Conservation (phyloP, 2,329 filamentous ascomycete species). For the Alternaria conjuncta region DNA sequence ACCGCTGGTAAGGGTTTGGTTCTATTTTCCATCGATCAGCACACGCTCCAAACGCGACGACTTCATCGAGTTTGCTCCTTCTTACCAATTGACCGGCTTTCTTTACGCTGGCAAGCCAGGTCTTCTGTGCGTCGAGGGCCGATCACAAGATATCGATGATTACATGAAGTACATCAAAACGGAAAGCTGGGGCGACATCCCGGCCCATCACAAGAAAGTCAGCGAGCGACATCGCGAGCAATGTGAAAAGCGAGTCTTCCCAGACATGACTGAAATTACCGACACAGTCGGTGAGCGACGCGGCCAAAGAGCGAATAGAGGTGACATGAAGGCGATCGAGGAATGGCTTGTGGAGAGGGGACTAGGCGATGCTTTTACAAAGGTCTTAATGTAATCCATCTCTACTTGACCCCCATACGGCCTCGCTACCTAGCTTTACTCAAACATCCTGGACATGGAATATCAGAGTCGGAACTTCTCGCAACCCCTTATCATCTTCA, state of each 20-base stretch:
- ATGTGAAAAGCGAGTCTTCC: constrained; percentile 53
- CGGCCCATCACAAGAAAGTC: constrained; percentile 67
- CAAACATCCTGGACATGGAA: not conserved
- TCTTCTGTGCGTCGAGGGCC: constrained; percentile 60
- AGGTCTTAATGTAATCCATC: constrained; percentile 45
- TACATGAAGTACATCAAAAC: constrained; percentile 71
- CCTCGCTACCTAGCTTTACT: not conserved
- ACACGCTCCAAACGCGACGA: constrained; percentile 66
- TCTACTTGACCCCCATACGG: not conserved
- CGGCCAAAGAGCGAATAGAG: constrained; percentile 59
- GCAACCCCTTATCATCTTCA: not conserved
- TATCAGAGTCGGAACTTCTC: not conserved
- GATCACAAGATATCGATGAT: constrained; percentile 57
- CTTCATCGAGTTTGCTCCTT: constrained; percentile 60
- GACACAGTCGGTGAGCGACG: constrained; percentile 57
- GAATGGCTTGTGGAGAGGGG: constrained; percentile 57
- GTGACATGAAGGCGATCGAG: constrained; percentile 62
- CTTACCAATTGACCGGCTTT: constrained; percentile 64
- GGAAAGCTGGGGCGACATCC: constrained; percentile 68
- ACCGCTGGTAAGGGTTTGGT: constrained; percentile 62
- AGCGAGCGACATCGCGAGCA: constrained; percentile 61
- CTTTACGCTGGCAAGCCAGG: constrained; percentile 67
- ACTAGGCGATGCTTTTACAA: constrained; percentile 54
- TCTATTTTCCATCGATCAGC: constrained; percentile 68
- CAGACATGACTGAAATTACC: constrained; percentile 65